Conservation (phyloP, 306 rosid species). For the Boehmeria nivea region DNA sequence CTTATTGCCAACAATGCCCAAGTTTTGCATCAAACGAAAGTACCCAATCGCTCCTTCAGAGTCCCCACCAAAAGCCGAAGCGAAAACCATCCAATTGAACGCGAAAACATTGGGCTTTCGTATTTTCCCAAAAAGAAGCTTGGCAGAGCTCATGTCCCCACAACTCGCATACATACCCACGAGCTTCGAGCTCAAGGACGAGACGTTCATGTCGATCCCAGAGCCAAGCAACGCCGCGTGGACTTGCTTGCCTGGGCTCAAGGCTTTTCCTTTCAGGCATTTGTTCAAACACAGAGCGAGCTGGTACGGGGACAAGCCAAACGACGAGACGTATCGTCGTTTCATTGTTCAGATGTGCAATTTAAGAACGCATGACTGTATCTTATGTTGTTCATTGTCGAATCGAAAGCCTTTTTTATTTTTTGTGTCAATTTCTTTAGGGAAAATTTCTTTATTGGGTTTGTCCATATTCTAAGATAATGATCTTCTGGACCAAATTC, state of each 20-base stretch:
- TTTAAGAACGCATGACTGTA: no score
- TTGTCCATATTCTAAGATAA: no score
- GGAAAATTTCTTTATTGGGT: no score
- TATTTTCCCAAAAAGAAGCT: constrained; percentile 20
- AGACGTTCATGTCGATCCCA: constrained; percentile 34
- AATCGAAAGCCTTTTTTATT: no score
- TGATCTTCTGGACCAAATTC: no score
- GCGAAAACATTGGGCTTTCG: constrained; percentile 56
- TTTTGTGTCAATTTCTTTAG: no score
- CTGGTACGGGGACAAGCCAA: constrained; percentile 25
- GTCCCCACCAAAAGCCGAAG: constrained; percentile 43
- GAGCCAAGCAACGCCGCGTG: constrained; percentile 45
- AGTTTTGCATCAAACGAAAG: constrained; percentile 31
- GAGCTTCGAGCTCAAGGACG: constrained; percentile 53
- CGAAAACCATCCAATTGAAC: constrained; percentile 53
- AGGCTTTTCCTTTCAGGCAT: constrained; percentile 53
- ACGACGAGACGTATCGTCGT: constrained; percentile 4
- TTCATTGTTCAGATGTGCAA: constrained; percentile 18
- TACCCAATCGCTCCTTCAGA: constrained; percentile 43
- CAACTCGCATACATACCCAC: constrained; percentile 63
- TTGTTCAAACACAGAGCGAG: constrained; percentile 44
- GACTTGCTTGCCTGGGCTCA: constrained; percentile 53
- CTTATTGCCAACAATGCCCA: constrained; percentile 37
- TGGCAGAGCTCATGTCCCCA: constrained; percentile 39
- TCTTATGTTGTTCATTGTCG: no score